These are phyloP conservation scores for Pichia eremophila DNA, from an alignment of 805 yeast genomes.

Conservation along the genomic window DNA sequence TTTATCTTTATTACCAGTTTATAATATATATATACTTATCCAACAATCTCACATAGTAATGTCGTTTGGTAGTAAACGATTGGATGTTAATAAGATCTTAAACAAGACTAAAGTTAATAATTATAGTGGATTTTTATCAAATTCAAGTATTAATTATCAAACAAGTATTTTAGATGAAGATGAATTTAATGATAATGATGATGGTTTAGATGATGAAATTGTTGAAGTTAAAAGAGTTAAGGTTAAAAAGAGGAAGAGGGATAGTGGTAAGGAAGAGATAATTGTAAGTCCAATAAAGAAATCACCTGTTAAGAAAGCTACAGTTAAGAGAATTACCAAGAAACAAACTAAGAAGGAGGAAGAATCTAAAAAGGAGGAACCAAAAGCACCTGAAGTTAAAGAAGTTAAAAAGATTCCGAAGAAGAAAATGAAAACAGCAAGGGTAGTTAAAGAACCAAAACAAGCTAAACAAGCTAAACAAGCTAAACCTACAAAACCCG, in stretches of 20 bases:
- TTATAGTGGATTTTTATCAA: slow-evolving; percentile 6
- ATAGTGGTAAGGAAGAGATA: neutral
- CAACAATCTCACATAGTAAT: neutral
- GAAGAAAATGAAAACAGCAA: neutral
- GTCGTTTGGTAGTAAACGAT: neutral
- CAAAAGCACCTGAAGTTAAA: neutral
- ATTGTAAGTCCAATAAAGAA: neutral
- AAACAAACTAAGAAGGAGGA: neutral
- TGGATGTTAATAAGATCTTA: slow-evolving; percentile 3
- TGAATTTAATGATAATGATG: neutral
- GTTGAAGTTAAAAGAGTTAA: neutral
- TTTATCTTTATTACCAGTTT: too few relatives aligned
- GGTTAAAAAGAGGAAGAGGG: neutral
- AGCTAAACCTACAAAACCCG: neutral
- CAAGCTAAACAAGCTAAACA: neutral
- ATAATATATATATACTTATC: too few relatives aligned
- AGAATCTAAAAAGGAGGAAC: neutral
- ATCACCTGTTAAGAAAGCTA: too few relatives aligned
- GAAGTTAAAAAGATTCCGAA: neutral
- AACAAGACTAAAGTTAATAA: slow-evolving; percentile 1
- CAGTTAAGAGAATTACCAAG: too few relatives aligned
- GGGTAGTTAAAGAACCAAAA: neutral
- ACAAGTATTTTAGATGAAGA: slow-evolving; percentile 5
- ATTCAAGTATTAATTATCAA: slow-evolving; percentile 4
- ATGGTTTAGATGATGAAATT: neutral